These are phyloP conservation scores for Hypoxylon fragiforme DNA, from an alignment of 495 filamentous ascomycete species.

Conservation along the genomic window DNA sequence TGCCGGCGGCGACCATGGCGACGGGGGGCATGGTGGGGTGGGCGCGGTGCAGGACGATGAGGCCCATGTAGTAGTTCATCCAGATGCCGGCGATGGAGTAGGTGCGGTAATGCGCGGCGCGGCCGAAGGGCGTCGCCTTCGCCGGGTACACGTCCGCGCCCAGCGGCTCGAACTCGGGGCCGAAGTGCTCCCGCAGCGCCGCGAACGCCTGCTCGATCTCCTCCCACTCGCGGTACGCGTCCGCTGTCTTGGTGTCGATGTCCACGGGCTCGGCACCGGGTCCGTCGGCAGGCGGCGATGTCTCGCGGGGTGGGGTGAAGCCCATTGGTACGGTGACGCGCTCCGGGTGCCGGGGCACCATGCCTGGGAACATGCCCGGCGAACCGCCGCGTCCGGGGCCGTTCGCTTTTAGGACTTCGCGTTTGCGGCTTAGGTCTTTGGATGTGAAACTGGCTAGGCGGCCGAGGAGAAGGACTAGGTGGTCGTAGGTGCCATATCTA, in stretches of 20 bases:
- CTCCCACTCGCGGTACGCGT: slow-evolving; percentile 80
- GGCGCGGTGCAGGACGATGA: slow-evolving; percentile 74
- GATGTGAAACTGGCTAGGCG: slow-evolving; percentile 81
- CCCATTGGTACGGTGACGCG: slow-evolving; percentile 58
- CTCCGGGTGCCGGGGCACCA: slow-evolving; percentile 59
- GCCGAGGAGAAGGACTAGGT: slow-evolving; percentile 79
- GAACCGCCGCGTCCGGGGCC: slow-evolving; percentile 39
- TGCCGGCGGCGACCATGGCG: slow-evolving; percentile 80
- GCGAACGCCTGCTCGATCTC: slow-evolving; percentile 71
- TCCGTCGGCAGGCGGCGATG: slow-evolving; percentile 41
- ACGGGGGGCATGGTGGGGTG: slow-evolving; percentile 91
- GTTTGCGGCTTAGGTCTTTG: slow-evolving; percentile 77
- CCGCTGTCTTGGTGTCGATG: slow-evolving; percentile 62
- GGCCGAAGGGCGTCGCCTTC: slow-evolving; percentile 70
- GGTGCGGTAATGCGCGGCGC: slow-evolving; percentile 78
- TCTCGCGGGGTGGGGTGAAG: slow-evolving; percentile 52
- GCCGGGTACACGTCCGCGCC: slow-evolving; percentile 69
- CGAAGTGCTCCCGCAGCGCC: slow-evolving; percentile 64
- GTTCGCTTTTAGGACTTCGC: slow-evolving; percentile 56
- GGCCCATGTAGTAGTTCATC: slow-evolving; percentile 78
- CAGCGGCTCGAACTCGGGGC: slow-evolving; percentile 77
- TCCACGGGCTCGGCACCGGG: slow-evolving; percentile 43
- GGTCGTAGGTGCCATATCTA: slow-evolving; percentile 81
- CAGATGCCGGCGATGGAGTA: slow-evolving; percentile 84
- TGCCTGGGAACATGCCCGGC: slow-evolving; percentile 59